phyloP scores from a whole-genome alignment of 306 rosid species.

The Fragaria nilgerrensis region DNA sequence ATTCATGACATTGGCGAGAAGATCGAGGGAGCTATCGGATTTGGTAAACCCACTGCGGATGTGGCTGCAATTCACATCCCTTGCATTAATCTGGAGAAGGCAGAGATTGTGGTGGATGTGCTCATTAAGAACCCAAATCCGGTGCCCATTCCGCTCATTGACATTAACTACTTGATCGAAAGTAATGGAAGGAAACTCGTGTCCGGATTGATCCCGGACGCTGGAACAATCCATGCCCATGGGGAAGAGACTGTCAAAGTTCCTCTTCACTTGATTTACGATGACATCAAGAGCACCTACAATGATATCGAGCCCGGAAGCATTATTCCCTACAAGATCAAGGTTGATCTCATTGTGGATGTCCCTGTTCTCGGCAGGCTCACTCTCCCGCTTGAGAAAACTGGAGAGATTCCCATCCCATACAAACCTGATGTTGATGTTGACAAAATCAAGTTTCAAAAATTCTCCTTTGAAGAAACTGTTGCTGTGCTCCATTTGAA shows the following conservation, averaged over 20 bases:
- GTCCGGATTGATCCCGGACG: conserved; percentile 90
- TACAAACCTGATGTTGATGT: conserved; percentile 91
- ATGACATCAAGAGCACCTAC: conserved; percentile 78
- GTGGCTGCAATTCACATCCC: conserved; percentile 67
- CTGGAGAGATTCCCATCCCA: conserved; percentile 92
- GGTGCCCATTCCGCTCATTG: conserved; percentile 82
- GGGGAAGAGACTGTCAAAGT: conserved; percentile 82
- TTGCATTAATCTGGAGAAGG: conserved; percentile 59
- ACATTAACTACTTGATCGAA: conserved; percentile 78
- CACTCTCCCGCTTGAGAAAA: conserved; percentile 84
- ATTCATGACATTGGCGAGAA: conserved; percentile 94
- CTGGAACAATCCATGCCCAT: conserved; percentile 83
- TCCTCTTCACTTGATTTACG: conserved; percentile 67
- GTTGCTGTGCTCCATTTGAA: conserved; percentile 79
- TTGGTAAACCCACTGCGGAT: conserved; percentile 93
- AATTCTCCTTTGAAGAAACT: conserved; percentile 84
- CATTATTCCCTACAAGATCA: conserved; percentile 73
- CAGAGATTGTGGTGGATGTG: conserved; percentile 77
- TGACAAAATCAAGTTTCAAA: conserved; percentile 72
- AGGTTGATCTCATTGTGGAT: conserved; percentile 81
- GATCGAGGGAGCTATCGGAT: conserved; percentile 79
- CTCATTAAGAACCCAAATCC: conserved; percentile 91
- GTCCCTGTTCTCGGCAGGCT: conserved; percentile 84
- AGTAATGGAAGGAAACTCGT: conserved; percentile 87
- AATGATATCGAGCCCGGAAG: conserved; percentile 74